Base-by-base conservation (phyloP, 371 early-diverging fungal genomes). In the Mucor circinelloides region DNA sequence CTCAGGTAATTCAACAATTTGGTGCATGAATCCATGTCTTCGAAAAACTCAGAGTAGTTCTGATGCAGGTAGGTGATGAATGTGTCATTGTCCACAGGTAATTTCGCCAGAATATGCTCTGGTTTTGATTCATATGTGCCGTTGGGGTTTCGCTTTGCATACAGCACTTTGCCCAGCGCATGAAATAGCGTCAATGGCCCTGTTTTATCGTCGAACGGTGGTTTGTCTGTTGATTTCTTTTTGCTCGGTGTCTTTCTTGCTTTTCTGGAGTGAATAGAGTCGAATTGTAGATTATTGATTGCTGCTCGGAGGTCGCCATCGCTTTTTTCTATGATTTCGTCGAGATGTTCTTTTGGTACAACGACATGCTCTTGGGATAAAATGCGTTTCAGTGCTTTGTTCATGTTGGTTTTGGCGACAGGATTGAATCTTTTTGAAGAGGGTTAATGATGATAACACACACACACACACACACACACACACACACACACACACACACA, bases 221-320 rank as follows among this genome's bases (percentile, higher is more conserved):
- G 3, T n/a, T 42, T 60, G 19, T 56, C 19, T 5, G 2, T 17
- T 9, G 44, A 28, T 44, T 31, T 60, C 21, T 60, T 65, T 70
- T 55, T 60, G 23, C 25, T 58, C 36, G 52, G 58, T 27, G 32
- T 21, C 19, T 27, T 44, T 40, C 38, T 52, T 46, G n/a, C 19
- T 36, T 38, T 42, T 10, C 27, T 13, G 15, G 40, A 27, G 3
- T 66, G 52, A 46, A 61, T 30, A 50, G 67, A 59, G 38, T 76
- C 67, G 50, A 79, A 80, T 28, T 83, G 83, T 5, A 83, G 48
- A 0, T 62, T 68, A 23, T 79, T 77, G 63, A 83, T 80, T 19
- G 83, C 79, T 28, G 64, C 57, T 25, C 83, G 74, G 19, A 83
- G 68, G 34, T 83, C 83, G 5, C 83, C 83, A 13, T 75, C 66